Evolutionary conservation across 139 green algal species (phyloP).

Genomic region (Haematococcus sp.): DNA sequence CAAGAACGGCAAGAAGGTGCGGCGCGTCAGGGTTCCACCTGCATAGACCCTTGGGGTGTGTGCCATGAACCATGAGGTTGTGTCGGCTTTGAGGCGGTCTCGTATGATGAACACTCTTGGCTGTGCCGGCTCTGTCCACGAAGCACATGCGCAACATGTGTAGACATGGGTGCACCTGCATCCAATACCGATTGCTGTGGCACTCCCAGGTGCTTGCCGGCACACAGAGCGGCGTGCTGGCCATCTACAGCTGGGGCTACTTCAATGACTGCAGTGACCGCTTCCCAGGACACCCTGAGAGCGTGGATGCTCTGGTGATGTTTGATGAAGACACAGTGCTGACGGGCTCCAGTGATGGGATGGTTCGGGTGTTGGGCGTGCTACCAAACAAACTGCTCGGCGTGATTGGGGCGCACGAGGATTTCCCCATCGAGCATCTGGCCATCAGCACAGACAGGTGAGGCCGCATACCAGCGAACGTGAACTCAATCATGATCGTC

Average conservation of each 20-base stretch:
- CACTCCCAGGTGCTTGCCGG: slow-evolving; percentile 52
- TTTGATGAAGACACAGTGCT: slow-evolving; percentile 87
- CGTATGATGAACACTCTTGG: too few species aligned
- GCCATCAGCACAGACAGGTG: slow-evolving; percentile 41
- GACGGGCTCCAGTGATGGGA: slow-evolving; percentile 83
- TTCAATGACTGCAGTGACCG: slow-evolving; percentile 83
- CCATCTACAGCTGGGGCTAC: slow-evolving; percentile 88
- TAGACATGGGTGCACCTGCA: too few species aligned
- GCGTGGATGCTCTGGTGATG: slow-evolving; percentile 75
- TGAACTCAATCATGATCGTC: too few species aligned
- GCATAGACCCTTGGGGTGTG: too few species aligned
- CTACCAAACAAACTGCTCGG: slow-evolving; percentile 87
- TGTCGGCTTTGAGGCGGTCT: too few species aligned
- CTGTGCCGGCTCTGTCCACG: too few species aligned
- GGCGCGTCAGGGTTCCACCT: too few species aligned
- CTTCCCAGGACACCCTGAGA: slow-evolving; percentile 71
- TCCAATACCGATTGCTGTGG: not conserved
- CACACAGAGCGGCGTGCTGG: slow-evolving; percentile 64
- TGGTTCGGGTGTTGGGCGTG: slow-evolving; percentile 78
- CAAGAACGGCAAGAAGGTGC: slow-evolving; percentile 67
- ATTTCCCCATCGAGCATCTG: slow-evolving; percentile 66
- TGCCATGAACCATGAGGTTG: too few species aligned
- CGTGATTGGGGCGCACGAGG: slow-evolving; percentile 81
- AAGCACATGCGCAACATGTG: too few species aligned
- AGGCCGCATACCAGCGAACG: not conserved